These are phyloP conservation scores for Penicillium argentinense DNA, from an alignment of 495 filamentous ascomycete species.

Conservation along the genomic window DNA sequence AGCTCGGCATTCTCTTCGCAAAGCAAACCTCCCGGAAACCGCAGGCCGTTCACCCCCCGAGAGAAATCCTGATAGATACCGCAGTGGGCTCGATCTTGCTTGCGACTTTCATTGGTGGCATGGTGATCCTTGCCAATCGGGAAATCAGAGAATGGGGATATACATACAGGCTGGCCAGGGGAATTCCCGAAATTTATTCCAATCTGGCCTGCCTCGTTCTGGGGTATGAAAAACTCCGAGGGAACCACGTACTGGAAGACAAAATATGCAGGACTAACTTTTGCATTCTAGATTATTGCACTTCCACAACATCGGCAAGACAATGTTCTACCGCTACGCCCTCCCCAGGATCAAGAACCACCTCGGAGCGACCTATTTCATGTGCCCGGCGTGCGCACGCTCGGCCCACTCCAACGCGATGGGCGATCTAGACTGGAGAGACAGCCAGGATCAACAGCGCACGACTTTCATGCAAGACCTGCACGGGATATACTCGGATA, in stretches of 20 bases:
- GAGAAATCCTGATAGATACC: conserved; percentile 3
- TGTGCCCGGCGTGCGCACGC: conserved; percentile 7
- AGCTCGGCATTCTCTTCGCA: background rate
- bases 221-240: background rate
- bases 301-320: conserved; percentile 4
- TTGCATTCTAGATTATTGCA: conserved; percentile 1
- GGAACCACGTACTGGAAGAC: background rate
- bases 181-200: conserved; percentile 7
- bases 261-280: background rate
- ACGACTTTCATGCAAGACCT: conserved; percentile 1
- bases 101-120: conserved; percentile 3
- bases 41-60: background rate
- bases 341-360: background rate
- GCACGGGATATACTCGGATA: background rate
- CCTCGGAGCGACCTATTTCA: background rate
- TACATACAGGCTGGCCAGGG: background rate
- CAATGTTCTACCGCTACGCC: background rate
- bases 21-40: background rate
- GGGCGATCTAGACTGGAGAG: background rate
- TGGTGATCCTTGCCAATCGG: background rate
- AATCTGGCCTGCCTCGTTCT: conserved; percentile 7
- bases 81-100: background rate
- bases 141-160: conserved; percentile 1
- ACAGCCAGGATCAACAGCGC: background rate
- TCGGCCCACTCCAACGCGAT: background rate